Conservation (phyloP, 1,284 basidiomycete genomes). For the Bjerkandera adusta region DNA sequence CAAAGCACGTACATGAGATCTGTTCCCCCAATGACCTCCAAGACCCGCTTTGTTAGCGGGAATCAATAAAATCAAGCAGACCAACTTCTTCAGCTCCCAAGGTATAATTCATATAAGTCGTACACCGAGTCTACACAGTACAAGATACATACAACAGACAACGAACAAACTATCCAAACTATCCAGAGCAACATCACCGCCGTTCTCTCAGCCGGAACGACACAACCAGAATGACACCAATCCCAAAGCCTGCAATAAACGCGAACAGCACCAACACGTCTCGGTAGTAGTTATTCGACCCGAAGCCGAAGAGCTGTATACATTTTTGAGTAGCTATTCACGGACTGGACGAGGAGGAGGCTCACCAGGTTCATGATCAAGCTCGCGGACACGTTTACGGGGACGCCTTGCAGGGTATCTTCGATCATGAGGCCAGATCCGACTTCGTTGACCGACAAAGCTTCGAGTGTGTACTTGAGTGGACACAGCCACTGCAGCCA, state of each 20-base stretch:
- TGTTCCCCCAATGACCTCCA: too few relatives aligned
- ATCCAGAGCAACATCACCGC: conserved; percentile 45
- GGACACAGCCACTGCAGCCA: conserved; percentile 85
- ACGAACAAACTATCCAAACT: background rate
- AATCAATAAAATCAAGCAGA: too few relatives aligned
- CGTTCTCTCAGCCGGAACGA: conserved; percentile 75
- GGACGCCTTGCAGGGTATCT: conserved; percentile 79
- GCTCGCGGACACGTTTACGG: conserved; percentile 72
- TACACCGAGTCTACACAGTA: background rate
- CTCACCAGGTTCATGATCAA: conserved; percentile 81
- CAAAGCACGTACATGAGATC: too few relatives aligned
- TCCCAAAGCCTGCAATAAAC: conserved; percentile 75
- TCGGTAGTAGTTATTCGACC: conserved; percentile 73
- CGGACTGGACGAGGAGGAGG: conserved; percentile 13
- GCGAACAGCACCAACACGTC: conserved; percentile 85
- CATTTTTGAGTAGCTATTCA: too few relatives aligned
- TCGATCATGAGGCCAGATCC: conserved; percentile 80
- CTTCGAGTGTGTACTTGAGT: conserved; percentile 77
- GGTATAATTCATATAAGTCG: too few relatives aligned
- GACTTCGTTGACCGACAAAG: conserved; percentile 86
- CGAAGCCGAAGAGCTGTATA: conserved; percentile 77
- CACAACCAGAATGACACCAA: conserved; percentile 68
- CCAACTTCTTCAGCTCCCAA: too few relatives aligned
- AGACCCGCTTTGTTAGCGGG: too few relatives aligned
- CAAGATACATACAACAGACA: background rate